Base-by-base conservation (phyloP, 2,329 filamentous ascomycete genomes). In the Hypoxylon sp. region DNA sequence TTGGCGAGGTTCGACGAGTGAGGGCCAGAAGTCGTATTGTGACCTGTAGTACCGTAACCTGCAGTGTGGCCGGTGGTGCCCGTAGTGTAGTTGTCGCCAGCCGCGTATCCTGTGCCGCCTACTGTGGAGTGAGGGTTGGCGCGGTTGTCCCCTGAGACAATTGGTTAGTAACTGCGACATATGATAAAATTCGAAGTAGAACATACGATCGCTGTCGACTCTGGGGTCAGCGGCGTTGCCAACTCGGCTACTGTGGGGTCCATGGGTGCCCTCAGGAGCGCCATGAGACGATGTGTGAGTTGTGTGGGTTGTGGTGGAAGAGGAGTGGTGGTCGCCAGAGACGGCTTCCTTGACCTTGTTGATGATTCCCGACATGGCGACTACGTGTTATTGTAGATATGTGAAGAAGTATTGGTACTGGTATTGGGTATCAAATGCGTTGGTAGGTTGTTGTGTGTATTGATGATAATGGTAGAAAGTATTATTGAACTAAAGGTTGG, bases 341-440 rank as follows among this genome's bases (percentile, higher is more conserved):
- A 87, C 74, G 65, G 79, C 83, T 3, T 87, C 84, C 82, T 87
- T 87, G 75, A 86, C 81, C 78, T 87, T 87, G 80, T 87, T 83
- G 73, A 86, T 76, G 72, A 87, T 78, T 70, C 77, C 76, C 76
- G 85, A 85, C 85, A 87, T 87, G 59, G 49, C 72, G 61, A 55
- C 70, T 56, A 30, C 56, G 24, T 37, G 44, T 6, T 17, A 28
- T 26, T 41, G 32, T 20, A 6, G 32, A 26, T 20, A 34, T 51
- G 19, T 51, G n/a, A 26, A 26, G 11, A 44, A 24, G 30, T 57
- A n/a, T n/a, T n/a, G 2, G 10, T 58, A 20, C 24, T 51, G 53
- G 37, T 49, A 48, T 10, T 2, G 49, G 56, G 44, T 65, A 55
- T 62, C 46, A 43, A 62, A 28, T 57, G 22, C 48, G 32, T 6